Percentiles rank a stretch among this genome's conserved stretches.
Evolutionary conservation across 805 yeast genomes (phyloP).

Genomic region (Teunomyces lycoperdinae): DNA sequence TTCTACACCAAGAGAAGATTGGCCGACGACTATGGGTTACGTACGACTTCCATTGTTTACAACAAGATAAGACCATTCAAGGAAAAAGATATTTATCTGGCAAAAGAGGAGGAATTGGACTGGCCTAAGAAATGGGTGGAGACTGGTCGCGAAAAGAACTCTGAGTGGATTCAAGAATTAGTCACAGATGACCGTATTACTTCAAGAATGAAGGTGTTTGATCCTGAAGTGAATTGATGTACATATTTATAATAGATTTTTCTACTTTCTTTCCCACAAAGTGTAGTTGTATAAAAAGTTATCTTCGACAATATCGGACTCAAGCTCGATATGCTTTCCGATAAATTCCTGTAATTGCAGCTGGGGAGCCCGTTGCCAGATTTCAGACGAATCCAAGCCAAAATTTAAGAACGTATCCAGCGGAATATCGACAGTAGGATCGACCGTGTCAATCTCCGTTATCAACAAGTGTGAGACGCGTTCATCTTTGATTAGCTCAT

Average conservation of each 20-base stretch:
- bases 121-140: conserved; percentile 89
- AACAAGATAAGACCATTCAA: conserved; percentile 56
- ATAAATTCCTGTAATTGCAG: conserved; percentile 37
- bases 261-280: conserved; percentile 44
- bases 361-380: conserved; percentile 37
- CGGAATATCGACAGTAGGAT: conserved; percentile 34
- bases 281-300: conserved; percentile 56
- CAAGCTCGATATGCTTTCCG: conserved; percentile 29
- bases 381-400: conserved; percentile 13
- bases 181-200: conserved; percentile 66
- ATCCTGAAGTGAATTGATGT: conserved; percentile 10
- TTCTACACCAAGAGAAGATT: conserved; percentile 73
- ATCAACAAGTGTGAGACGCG: conserved; percentile 56
- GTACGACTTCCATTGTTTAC: conserved; percentile 50
- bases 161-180: conserved; percentile 87
- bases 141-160: conserved; percentile 64
- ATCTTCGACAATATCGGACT: conserved; percentile 34
- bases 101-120: conserved; percentile 66
- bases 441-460: conserved; percentile 55
- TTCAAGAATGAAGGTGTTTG: conserved; percentile 48
- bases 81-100: conserved; percentile 40
- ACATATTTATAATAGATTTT: not conserved
- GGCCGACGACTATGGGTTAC: conserved; percentile 61
- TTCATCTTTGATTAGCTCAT: conserved; percentile 44
- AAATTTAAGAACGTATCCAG: conserved; percentile 72